Conservation (phyloP, 768 basidiomycete genomes). For the Tephrocybe sp. region DNA sequence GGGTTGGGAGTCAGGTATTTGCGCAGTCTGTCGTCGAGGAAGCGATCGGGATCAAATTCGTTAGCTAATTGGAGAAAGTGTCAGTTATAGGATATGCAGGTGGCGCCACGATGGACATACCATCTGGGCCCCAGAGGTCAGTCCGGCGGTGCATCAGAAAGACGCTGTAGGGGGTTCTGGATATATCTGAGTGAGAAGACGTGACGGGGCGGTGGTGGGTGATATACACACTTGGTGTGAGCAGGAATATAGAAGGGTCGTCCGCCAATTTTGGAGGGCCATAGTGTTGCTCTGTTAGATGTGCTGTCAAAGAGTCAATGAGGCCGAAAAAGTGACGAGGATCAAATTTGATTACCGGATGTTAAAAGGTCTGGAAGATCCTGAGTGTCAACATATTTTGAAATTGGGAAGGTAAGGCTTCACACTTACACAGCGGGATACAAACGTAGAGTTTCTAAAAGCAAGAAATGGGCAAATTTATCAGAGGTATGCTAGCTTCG, state of each 20-base stretch:
- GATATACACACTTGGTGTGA: conserved; percentile 23
- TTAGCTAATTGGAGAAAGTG: not conserved
- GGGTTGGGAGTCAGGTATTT: too few species aligned
- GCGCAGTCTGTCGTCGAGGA: too few species aligned
- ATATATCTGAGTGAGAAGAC: conserved; percentile 10
- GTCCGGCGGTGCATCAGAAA: conserved; percentile 41
- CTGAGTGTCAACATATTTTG: not conserved
- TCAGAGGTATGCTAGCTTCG: not conserved
- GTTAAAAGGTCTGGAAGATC: conserved; percentile 22
- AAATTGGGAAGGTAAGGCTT: not conserved
- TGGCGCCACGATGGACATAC: conserved; percentile 25
- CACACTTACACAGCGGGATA: conserved; percentile 34
- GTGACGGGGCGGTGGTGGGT: not conserved
- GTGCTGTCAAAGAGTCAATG: conserved; percentile 12
- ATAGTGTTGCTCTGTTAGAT: conserved; percentile 27
- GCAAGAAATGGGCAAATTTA: too few species aligned
- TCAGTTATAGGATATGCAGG: not conserved
- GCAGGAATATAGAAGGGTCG: conserved; percentile 39
- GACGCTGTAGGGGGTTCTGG: conserved; percentile 26
- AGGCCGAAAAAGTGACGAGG: not conserved
- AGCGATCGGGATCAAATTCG: not conserved
- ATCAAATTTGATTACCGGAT: conserved; percentile 19
- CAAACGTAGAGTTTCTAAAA: conserved; percentile 42
- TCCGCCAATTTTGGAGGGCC: conserved; percentile 23
- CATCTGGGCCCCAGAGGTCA: conserved; percentile 62